Conservation (phyloP, 805 yeast species). For the Starmerella ratchasimensis region DNA sequence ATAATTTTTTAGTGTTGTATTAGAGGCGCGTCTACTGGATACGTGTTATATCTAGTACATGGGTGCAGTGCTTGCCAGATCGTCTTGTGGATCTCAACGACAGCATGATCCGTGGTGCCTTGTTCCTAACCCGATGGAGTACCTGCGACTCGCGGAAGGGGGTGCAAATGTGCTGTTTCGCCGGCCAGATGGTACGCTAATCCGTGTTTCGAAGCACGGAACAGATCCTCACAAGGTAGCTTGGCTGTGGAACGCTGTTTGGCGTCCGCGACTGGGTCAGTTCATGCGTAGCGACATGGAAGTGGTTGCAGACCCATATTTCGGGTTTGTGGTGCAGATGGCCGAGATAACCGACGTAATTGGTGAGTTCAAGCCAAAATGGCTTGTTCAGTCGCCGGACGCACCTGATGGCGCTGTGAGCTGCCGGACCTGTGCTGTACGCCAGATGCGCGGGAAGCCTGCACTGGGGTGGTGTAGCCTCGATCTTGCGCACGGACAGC, state of each 20-base stretch:
- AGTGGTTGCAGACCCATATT: conserved; percentile 4
- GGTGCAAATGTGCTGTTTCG: conserved; percentile 11
- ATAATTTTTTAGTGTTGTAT: no score
- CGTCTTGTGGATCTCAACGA: no score
- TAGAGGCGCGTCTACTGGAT: no score
- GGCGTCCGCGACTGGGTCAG: conserved; percentile 13
- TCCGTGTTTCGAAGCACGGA: conserved; percentile 25
- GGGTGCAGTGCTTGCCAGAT: no score
- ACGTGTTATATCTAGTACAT: no score
- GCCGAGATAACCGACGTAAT: conserved; percentile 21
- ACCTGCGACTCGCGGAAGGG: conserved; percentile 11
- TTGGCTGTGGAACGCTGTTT: conserved; percentile 15
- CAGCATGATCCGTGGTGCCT: no score
- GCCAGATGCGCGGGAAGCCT: conserved; percentile 26
- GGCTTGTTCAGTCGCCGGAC: conserved; percentile 37
- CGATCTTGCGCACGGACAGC: conserved; percentile 29
- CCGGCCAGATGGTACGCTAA: not conserved
- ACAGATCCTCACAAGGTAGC: conserved; percentile 31
- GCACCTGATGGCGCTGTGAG: conserved; percentile 28
- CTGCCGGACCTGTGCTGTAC: conserved; percentile 48
- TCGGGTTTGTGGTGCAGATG: conserved; percentile 14
- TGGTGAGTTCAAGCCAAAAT: conserved; percentile 48
- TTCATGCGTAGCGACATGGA: conserved; percentile 15
- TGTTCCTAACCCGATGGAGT: conserved; percentile 1
- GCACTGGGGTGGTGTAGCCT: conserved; percentile 36